Evolutionary conservation across 345 rosid species (phyloP).

Genomic region (Alliaria petiolata): DNA sequence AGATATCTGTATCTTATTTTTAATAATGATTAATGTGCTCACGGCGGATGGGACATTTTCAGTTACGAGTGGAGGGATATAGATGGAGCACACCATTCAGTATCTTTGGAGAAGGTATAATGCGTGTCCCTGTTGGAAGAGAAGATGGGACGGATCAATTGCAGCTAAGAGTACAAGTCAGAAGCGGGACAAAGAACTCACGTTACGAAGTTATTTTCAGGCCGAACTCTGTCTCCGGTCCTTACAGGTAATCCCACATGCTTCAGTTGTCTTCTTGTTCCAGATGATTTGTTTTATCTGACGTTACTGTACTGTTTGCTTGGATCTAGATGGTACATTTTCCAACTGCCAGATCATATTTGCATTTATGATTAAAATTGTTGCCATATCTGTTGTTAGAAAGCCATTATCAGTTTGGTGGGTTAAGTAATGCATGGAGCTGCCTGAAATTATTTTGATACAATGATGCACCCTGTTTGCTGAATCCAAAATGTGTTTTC

Average conservation of each 20-base stretch:
- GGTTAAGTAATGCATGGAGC: not conserved
- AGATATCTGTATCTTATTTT: not conserved
- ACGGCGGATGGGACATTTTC: conserved; percentile 20
- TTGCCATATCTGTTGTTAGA: conserved; percentile 4
- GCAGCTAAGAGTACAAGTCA: conserved; percentile 71
- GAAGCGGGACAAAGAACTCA: conserved; percentile 88
- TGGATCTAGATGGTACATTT: not conserved
- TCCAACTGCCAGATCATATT: conserved; percentile 8
- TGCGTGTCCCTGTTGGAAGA: conserved; percentile 62
- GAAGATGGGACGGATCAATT: conserved; percentile 48
- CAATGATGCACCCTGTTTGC: not conserved
- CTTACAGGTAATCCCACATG: conserved; percentile 68
- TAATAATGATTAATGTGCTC: conserved; percentile 4
- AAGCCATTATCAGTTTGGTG: not conserved
- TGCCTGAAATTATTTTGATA: not conserved
- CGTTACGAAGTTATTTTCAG: conserved; percentile 90
- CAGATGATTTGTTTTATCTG: conserved; percentile 6
- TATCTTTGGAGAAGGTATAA: conserved; percentile 67
- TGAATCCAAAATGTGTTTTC: conserved; percentile 12
- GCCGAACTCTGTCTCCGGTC: conserved; percentile 71
- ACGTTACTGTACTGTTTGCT: not conserved
- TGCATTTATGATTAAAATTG: not conserved
- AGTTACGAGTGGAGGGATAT: conserved; percentile 76
- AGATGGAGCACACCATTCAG: conserved; percentile 90
- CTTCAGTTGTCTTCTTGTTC: conserved; percentile 11